A percentile compares a stretch with the other conserved stretches of the same genome.
Evolutionary conservation across 1,284 basidiomycete genomes (phyloP).

Genomic region (Austroboletus niveus): DNA sequence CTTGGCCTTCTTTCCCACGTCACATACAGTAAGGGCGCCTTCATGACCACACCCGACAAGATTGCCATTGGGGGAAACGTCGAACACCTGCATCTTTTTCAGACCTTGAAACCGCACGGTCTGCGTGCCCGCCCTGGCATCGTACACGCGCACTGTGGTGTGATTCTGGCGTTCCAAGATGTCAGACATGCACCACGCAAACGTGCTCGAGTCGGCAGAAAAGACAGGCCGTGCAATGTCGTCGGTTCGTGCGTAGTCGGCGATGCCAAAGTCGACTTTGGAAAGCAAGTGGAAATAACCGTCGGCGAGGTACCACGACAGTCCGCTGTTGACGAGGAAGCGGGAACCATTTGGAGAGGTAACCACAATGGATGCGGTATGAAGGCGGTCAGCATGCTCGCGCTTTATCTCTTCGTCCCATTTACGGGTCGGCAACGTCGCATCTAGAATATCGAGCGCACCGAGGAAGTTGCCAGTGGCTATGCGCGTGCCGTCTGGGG

Average conservation of each 20-base stretch:
- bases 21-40: constrained; percentile 12
- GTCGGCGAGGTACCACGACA: constrained; percentile 12
- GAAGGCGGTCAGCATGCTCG: not conserved
- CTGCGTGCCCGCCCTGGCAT: constrained; percentile 7
- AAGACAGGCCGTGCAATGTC: constrained; percentile 7
- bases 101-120: constrained; percentile 5
- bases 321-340: constrained; percentile 3
- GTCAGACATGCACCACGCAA: constrained; percentile 13
- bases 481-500: constrained; percentile 10
- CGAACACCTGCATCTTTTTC: constrained; percentile 10
- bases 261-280: constrained; percentile 15
- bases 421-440: constrained; percentile 1
- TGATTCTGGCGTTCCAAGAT: constrained; percentile 2
- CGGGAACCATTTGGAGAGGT: constrained; percentile 11
- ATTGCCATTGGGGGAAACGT: constrained; percentile 2
- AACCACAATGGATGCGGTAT: not conserved
- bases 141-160: constrained; percentile 13
- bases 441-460: constrained; percentile 11
- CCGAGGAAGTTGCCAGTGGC: constrained; percentile 5
- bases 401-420: constrained; percentile 11
- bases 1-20: constrained; percentile 5
- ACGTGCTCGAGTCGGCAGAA: constrained; percentile 8
- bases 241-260: not conserved
- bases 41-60: constrained; percentile 16
- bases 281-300: not conserved